These are phyloP conservation scores for Cicer cuneatum DNA, from an alignment of 306 rosid genomes.

Conservation along the genomic window DNA sequence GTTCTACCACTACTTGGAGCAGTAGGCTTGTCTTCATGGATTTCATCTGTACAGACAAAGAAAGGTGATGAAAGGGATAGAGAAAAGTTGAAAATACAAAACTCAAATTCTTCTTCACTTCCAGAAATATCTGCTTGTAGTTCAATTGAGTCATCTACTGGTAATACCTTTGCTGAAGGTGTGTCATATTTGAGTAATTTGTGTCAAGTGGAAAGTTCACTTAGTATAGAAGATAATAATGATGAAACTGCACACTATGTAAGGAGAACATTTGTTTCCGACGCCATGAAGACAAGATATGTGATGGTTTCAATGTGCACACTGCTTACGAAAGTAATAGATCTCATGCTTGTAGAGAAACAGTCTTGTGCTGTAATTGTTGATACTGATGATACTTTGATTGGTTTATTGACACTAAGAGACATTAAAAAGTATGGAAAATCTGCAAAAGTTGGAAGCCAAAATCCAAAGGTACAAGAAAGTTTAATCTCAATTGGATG, in stretches of 20 bases:
- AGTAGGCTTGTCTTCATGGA: constrained; percentile 92
- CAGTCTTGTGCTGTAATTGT: constrained; percentile 89
- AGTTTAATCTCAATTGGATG: constrained; percentile 34
- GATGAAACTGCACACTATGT: constrained; percentile 49
- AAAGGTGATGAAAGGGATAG: constrained; percentile 53
- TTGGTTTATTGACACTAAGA: constrained; percentile 77
- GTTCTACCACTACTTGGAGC: constrained; percentile 96
- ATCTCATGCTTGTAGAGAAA: constrained; percentile 86
- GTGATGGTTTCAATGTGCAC: constrained; percentile 70
- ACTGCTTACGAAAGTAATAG: constrained; percentile 68
- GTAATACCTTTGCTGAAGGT: constrained; percentile 46
- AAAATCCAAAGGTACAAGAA: constrained; percentile 63
- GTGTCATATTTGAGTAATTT: constrained; percentile 52
- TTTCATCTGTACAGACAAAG: constrained; percentile 78
- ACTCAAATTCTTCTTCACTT: constrained; percentile 44
- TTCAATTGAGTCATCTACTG: constrained; percentile 51
- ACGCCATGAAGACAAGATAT: constrained; percentile 91
- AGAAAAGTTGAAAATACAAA: constrained; percentile 45
- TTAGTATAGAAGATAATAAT: constrained; percentile 60
- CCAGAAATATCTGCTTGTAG: constrained; percentile 48
- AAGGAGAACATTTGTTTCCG: constrained; percentile 68
- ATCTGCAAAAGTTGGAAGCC: constrained; percentile 61
- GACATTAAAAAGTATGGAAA: constrained; percentile 74
- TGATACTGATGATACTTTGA: constrained; percentile 60
- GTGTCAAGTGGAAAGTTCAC: constrained; percentile 80